These are phyloP conservation scores for Fusarium pilosicola DNA, from an alignment of 2,329 filamentous ascomycete species.

Conservation along the genomic window DNA sequence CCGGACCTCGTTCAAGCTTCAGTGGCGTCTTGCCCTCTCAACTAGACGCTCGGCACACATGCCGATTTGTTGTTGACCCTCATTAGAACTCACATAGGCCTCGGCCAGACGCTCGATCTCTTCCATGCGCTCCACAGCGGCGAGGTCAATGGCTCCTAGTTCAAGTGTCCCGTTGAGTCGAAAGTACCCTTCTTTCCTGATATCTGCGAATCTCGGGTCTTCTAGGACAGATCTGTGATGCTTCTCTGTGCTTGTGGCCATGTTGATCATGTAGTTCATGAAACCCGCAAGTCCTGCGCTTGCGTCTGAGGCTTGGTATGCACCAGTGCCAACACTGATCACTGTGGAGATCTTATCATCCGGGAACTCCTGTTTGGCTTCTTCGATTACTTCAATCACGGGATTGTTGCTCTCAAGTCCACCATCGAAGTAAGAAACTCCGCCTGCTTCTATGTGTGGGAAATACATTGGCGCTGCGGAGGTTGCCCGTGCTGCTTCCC, in stretches of 20 bases:
- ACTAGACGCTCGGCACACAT: background rate
- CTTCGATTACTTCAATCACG: background rate
- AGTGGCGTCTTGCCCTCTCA: background rate
- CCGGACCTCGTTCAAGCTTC: no score
- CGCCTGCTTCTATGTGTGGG: background rate
- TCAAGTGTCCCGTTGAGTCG: background rate
- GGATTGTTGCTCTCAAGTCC: background rate
- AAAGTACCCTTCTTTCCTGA: background rate
- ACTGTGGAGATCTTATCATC: background rate
- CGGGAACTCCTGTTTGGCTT: background rate
- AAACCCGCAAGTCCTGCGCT: background rate
- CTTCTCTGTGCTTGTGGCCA: background rate
- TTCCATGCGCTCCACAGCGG: background rate
- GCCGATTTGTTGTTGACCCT: background rate
- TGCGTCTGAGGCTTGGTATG: background rate
- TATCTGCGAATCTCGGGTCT: background rate
- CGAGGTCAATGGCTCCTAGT: background rate
- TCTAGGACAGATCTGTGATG: background rate
- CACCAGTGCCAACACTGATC: background rate
- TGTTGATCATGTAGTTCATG: background rate
- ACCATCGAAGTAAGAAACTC: background rate
- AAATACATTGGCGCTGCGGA: background rate
- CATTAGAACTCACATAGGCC: background rate
- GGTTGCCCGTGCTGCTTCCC: background rate
- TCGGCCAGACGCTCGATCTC: background rate